phyloP scores from a whole-genome alignment of 371 early-diverging fungal species.

The Funneliformis caledonium region DNA sequence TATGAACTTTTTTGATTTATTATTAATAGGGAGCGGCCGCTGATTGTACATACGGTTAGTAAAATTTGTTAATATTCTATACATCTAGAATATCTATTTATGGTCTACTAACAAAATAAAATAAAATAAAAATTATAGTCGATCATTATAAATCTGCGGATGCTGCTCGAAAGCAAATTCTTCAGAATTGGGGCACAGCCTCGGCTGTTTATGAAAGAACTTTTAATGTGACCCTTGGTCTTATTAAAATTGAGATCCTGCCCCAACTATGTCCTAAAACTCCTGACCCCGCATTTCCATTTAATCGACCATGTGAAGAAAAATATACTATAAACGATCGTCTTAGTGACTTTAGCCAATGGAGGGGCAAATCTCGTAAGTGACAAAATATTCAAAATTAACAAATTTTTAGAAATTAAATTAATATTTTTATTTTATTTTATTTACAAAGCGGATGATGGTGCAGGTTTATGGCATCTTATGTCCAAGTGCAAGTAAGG shows the following conservation, averaged over 20 bases:
- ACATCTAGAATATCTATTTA: not conserved
- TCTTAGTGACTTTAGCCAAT: slow-evolving; percentile 86
- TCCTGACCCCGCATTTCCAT: slow-evolving; percentile 52
- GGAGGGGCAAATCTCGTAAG: slow-evolving; percentile 69
- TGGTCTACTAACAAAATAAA: not conserved
- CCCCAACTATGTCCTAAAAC: slow-evolving; percentile 60
- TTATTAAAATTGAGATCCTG: slow-evolving; percentile 80
- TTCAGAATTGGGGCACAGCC: slow-evolving; percentile 76
- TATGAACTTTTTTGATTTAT: slow-evolving; percentile 43
- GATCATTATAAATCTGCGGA: slow-evolving; percentile 59
- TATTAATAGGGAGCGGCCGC: slow-evolving; percentile 64
- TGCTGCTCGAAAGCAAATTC: slow-evolving; percentile 68
- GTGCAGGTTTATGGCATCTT: slow-evolving; percentile 92
- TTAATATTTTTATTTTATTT: not conserved
- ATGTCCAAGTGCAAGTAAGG: slow-evolving; percentile 83
- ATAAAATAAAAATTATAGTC: slow-evolving; percentile 41
- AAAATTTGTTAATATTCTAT: not conserved
- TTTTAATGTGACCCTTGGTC: slow-evolving; percentile 88
- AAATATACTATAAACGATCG: slow-evolving; percentile 77
- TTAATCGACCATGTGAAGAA: slow-evolving; percentile 84
- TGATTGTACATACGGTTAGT: slow-evolving; percentile 70
- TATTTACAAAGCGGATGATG: slow-evolving; percentile 56
- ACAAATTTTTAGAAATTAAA: too few species aligned
- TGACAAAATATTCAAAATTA: not conserved
- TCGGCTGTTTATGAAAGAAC: slow-evolving; percentile 86